Evolutionary conservation across 2,329 filamentous ascomycete species (phyloP).

Genomic region (Xylariaceae sp.): DNA sequence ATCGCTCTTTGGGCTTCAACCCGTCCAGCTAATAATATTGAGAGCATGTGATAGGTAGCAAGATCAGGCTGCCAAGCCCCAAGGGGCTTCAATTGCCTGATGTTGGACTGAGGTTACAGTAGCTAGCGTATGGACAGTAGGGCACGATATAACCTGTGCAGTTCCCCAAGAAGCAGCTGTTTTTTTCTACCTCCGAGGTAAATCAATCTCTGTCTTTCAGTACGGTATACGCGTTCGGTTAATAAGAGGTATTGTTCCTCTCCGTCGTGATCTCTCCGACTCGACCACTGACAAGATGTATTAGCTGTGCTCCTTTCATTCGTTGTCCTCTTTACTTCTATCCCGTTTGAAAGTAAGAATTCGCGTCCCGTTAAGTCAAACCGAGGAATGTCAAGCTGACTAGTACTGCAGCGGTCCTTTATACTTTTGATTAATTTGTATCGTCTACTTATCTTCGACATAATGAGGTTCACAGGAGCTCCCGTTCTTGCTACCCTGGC

Average conservation of each 20-base stretch:
- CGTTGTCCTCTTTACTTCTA: conserved; percentile 25
- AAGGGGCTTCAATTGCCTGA: conserved; percentile 11
- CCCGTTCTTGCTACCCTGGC: conserved; percentile 31
- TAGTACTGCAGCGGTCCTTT: conserved; percentile 18
- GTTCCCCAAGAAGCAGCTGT: background rate
- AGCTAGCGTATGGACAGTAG: background rate
- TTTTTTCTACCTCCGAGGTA: background rate
- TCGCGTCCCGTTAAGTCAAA: background rate
- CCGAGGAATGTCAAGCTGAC: conserved; percentile 3
- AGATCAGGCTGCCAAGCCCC: conserved; percentile 15
- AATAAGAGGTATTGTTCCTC: conserved; percentile 14
- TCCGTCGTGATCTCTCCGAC: background rate
- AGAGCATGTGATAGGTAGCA: background rate
- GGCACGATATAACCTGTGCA: conserved; percentile 14
- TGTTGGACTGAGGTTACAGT: conserved; percentile 2
- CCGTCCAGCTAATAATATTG: conserved; percentile 4
- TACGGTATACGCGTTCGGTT: background rate
- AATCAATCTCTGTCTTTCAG: conserved; percentile 2
- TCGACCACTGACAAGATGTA: conserved; percentile 15
- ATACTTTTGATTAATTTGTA: conserved; percentile 6
- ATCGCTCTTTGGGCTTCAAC: background rate
- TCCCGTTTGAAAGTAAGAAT: conserved; percentile 32
- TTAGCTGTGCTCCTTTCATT: conserved; percentile 35
- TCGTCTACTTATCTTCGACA: conserved; percentile 6
- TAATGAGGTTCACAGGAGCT: conserved; percentile 31